A percentile compares a stretch with the other conserved stretches of the same genome.
phyloP scores from a whole-genome alignment of 1,284 basidiomycete genomes.

The Cutaneotrichosporon mucoides region DNA sequence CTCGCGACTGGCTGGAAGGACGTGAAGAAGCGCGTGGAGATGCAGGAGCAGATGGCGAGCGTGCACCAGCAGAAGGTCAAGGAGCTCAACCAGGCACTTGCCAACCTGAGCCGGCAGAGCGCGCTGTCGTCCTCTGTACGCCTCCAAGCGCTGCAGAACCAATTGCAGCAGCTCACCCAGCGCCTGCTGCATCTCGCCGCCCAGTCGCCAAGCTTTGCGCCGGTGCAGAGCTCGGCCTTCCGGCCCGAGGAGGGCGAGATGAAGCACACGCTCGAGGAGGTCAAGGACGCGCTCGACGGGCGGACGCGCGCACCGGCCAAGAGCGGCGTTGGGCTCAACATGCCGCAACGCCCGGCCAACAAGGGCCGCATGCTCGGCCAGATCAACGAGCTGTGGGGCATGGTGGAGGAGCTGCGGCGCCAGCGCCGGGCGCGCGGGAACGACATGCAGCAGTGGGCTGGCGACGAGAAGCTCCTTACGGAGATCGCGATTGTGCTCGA shows the following conservation, averaged over 20 bases:
- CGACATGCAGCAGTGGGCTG: constrained; percentile 64
- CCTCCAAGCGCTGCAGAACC: constrained; percentile 60
- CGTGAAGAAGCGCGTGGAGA: constrained; percentile 72
- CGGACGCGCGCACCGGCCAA: constrained; percentile 33
- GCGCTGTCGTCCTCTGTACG: constrained; percentile 66
- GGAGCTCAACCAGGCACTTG: constrained; percentile 65
- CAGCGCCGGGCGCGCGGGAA: constrained; percentile 46
- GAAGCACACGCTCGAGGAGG: constrained; percentile 63
- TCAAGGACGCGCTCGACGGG: constrained; percentile 66
- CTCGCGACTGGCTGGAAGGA: constrained; percentile 78
- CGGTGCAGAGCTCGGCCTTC: constrained; percentile 69
- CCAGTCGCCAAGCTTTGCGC: constrained; percentile 73
- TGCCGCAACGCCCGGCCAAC: constrained; percentile 40
- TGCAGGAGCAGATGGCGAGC: constrained; percentile 65
- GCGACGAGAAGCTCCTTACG: constrained; percentile 73
- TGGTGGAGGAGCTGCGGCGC: constrained; percentile 65
- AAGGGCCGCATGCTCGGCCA: constrained; percentile 55
- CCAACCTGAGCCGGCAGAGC: constrained; percentile 63
- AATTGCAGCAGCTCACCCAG: constrained; percentile 69
- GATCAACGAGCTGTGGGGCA: constrained; percentile 78
- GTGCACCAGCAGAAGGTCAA: constrained; percentile 69
- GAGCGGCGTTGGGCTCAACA: constrained; percentile 15
- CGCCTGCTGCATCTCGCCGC: constrained; percentile 69
- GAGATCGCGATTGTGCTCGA: constrained; percentile 71
- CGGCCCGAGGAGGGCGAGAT: constrained; percentile 76